Base-by-base conservation (phyloP, 179 eudicot genomes). In the Heliamphora pulchella region DNA sequence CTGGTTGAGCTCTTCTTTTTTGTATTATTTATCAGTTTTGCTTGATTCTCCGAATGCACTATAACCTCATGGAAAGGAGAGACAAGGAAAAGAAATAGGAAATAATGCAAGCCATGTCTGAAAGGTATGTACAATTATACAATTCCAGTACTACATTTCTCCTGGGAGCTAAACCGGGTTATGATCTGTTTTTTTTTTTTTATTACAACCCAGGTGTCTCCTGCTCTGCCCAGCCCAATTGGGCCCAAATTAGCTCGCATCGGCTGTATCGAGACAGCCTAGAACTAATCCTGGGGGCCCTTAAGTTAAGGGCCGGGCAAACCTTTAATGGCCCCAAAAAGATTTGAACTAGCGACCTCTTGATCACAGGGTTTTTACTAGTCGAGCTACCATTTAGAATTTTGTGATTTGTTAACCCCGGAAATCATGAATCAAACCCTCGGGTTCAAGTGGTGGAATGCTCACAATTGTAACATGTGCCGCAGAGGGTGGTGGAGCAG, bases 371-470 rank as follows among this genome's bases (percentile, higher is more conserved):
- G 31, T 31, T 31, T 31, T 31, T 31, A 31, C 31, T 31, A 31
- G 31, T 31, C 31, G 0, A 31, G 31, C 31, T 31, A 31, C 31
- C 31, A 31, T 0, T 31, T 31, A 31, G 31, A 31, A 31, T 31
- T 31, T 31, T 31, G 31, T 31, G 31, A 31, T 31, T 31, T 31
- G 31, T 31, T 31, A 31, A 31, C 31, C 68, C 59, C 83, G 73
- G 76, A 80, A 76, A 80, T 83, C 84, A 71, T 81, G 71, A 63
- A 88, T 75, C 75, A 86, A 59, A 81, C 86, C 86, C 82, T 88
- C 89, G 10, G 79, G 89, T 72, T 85, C 84, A 65, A 88, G 80
- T 17, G 91, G 88, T 10, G 81, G 84, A 57, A 88, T 85, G 72
- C 78, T 85, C 41, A 85, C 63, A 53, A 80, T 78, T 54, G 79